Percentiles rank a stretch among this genome's conserved stretches.
Conservation (phyloP, 805 yeast genomes). For the Lachancea cidri region DNA sequence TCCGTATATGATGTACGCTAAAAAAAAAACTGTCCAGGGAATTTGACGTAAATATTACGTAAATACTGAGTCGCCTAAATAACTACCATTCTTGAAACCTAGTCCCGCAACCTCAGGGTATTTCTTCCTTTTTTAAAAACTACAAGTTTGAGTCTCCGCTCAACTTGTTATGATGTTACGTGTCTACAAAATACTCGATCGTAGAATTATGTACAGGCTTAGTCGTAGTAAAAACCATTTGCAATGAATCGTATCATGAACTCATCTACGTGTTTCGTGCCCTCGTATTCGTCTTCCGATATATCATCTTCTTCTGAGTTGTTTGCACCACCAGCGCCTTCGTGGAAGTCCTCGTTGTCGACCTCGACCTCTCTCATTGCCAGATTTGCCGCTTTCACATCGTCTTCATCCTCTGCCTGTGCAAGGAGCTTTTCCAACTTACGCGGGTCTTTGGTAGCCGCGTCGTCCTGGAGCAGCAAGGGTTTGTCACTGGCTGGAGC, state of each 20-base stretch:
- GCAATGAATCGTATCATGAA: conserved; percentile 92
- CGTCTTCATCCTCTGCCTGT: conserved; percentile 93
- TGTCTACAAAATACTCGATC: too few relatives aligned
- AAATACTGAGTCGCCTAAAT: too few relatives aligned
- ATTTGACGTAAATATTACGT: too few relatives aligned
- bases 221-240: conserved; percentile 57
- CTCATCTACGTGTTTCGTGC: conserved; percentile 83
- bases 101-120: too few relatives aligned
- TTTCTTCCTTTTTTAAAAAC: too few relatives aligned
- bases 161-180: too few relatives aligned
- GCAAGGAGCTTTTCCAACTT: conserved; percentile 62
- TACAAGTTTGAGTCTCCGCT: too few relatives aligned
- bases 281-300: conserved; percentile 40
- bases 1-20: too few relatives aligned
- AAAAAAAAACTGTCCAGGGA: too few relatives aligned
- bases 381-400: conserved; percentile 78
- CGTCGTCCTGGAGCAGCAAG: conserved; percentile 29
- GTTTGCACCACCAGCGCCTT: conserved; percentile 22
- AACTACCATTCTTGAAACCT: too few relatives aligned
- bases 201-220: background rate
- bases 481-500: conserved; percentile 38
- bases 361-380: conserved; percentile 83
- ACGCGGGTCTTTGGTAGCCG: conserved; percentile 33
- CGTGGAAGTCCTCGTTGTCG: conserved; percentile 82
- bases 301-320: conserved; percentile 15